Evolutionary conservation across 495 filamentous ascomycete genomes (phyloP), one percentile per base, ranked within the genome.

Genomic region (Penicillium pancosmium): DNA sequence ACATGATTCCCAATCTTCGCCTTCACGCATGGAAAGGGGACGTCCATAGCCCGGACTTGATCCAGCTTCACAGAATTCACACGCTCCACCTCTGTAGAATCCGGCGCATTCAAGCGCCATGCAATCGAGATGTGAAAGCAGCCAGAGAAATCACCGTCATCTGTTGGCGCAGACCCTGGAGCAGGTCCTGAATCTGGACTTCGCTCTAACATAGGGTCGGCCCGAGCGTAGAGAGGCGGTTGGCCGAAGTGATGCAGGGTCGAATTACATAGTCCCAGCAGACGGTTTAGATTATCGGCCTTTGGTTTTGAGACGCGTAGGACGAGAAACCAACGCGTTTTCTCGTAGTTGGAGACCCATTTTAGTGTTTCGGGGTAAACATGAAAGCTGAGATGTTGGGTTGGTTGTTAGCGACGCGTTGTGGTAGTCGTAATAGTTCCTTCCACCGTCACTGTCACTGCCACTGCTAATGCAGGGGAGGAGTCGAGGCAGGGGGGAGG

Each of bases 281-380:
- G 74, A 23, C 71, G 64, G 23, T 86, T 84, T 36, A 98, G 72
- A 62, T 82, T 77, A 48, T 88, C 77, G 13, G 81, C 73, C 7
- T 61, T 50, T 4, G 80, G 74, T 56, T 65, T 78, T 43, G 66
- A 57, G 19, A 89, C 76, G 31, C 85, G 76, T 33, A 97, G 68
- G 5, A 97, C 92, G 4, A 96, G 80, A 67, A 98, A 98, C 80
- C 92, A 96, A 15, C 94, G 82, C 19, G 84, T 91, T 15, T 82
- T 82, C 65, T 93, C 90, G 33, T 80, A 78, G 63, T 93, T 93
- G 3, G 86, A 72, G 11, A 89, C 87, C 86, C 90, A 92, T 61
- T 84, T 78, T 35, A 90, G 57, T 5, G 60, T 59, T 16, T 74
- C 70, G 4, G 80, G 72, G 4, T 52, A 59, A 16, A 86, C 70